These are phyloP conservation scores for Colletotrichum godetiae DNA, from an alignment of 2,329 filamentous ascomycete genomes.

Conservation along the genomic window DNA sequence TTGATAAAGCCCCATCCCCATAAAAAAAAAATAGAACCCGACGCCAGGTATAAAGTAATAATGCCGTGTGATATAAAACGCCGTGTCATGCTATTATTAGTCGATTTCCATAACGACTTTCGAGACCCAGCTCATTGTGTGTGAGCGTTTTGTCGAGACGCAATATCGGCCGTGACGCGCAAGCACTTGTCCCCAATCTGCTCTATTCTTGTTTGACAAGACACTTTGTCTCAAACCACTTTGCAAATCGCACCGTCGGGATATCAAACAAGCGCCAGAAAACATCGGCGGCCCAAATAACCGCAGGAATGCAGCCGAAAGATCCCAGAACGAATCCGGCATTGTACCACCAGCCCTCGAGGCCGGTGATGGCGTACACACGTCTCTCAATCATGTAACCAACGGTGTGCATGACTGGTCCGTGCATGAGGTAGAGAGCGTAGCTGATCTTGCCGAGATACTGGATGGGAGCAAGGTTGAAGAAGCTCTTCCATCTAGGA, in stretches of 20 bases:
- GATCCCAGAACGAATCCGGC: slow-evolving; percentile 59
- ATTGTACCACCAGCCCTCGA: slow-evolving; percentile 57
- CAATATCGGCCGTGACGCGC: slow-evolving; percentile 4
- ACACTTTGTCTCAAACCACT: slow-evolving; percentile 63
- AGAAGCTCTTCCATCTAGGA: slow-evolving; percentile 59
- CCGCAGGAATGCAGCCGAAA: slow-evolving; percentile 59
- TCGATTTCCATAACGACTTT: slow-evolving; percentile 24
- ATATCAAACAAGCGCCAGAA: slow-evolving; percentile 68
- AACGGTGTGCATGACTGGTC: slow-evolving; percentile 63
- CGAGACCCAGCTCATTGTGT: slow-evolving; percentile 1
- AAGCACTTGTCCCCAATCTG: not conserved
- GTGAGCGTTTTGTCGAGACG: not conserved
- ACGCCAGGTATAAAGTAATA: slow-evolving; percentile 35
- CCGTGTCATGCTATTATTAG: slow-evolving; percentile 35
- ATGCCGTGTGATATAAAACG: slow-evolving; percentile 30
- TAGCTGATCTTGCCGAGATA: slow-evolving; percentile 72
- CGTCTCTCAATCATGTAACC: slow-evolving; percentile 64
- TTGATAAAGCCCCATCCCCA: not conserved
- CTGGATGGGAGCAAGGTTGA: slow-evolving; percentile 61
- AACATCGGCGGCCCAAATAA: slow-evolving; percentile 66
- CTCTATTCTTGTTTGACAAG: slow-evolving; percentile 41
- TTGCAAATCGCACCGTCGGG: slow-evolving; percentile 66
- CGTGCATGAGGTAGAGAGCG: slow-evolving; percentile 71
- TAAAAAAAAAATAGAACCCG: slow-evolving; percentile 5
- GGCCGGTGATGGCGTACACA: slow-evolving; percentile 60